Conservation (phyloP, 192 early-diverging fungal genomes). For the Podila verticillata region DNA sequence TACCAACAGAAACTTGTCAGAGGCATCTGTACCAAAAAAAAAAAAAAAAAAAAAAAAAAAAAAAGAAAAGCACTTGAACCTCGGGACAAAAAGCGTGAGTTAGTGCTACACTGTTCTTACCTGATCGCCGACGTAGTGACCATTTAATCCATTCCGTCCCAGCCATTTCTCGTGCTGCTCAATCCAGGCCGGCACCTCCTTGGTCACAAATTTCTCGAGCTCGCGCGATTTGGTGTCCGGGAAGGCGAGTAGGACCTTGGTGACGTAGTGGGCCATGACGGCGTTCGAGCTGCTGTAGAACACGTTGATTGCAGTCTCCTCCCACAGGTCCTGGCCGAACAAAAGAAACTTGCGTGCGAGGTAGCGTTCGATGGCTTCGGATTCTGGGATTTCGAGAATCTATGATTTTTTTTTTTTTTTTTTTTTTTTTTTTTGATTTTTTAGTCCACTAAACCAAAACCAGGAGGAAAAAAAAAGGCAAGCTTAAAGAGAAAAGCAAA, state of each 20-base stretch:
- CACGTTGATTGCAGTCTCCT: constrained; percentile 48
- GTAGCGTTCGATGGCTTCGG: constrained; percentile 59
- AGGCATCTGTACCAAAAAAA: too few relatives aligned
- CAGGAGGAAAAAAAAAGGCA: neutral
- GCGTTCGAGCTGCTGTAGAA: constrained; percentile 38
- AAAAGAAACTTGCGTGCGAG: constrained; percentile 55
- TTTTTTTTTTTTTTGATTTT: neutral
- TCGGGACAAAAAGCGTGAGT: too few relatives aligned
- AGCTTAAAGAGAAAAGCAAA: neutral
- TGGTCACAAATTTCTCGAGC: constrained; percentile 24
- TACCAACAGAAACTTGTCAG: neutral
- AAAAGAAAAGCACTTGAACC: too few relatives aligned
- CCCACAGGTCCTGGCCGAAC: constrained; percentile 27
- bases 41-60: too few relatives aligned
- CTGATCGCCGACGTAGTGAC: constrained; percentile 27
- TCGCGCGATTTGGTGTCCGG: constrained; percentile 31
- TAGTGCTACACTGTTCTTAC: too few relatives aligned
- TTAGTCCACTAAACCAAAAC: neutral
- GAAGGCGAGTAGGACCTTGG: constrained; percentile 41
- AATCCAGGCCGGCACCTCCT: constrained; percentile 22
- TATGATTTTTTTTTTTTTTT: neutral
- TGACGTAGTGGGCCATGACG: constrained; percentile 27
- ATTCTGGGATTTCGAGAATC: constrained; percentile 55
- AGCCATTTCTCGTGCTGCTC: constrained; percentile 41
- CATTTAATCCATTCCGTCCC: constrained; percentile 6